Evolutionary conservation across 1,284 basidiomycete species (phyloP), one percentile per base, ranked within the genome.

Genomic region (Leccinum huronense): DNA sequence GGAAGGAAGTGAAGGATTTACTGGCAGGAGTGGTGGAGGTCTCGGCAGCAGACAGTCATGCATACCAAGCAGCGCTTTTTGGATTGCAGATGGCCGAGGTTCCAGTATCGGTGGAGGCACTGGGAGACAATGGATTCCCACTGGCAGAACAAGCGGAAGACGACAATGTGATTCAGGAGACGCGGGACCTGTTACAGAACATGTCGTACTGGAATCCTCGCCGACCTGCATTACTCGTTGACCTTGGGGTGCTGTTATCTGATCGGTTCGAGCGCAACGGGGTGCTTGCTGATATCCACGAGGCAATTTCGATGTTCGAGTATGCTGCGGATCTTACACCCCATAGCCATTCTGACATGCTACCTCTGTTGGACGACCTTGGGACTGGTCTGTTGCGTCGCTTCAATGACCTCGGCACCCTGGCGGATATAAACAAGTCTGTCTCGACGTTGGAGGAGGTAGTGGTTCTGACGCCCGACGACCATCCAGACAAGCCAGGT

Each of bases 311-410:
- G 13, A 51, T 27, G 13, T 14, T 27, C 1, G 48, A 14, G 48
- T 0, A 27, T 2, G 13, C 23, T 13, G 0, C 27, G 23, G 0
- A 2, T 51, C 6, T 51, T 13, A 8, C 0, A 1, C 13, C 48
- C 13, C 13, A 51, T 5, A 2, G 6, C 3, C 5, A 23, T 23
- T 5, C 19, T 1, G 0, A 23, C 19, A 48, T 13, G 11, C 19
- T 10, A 13, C 0, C 0, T 23, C 19, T 0, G 45, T 11, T 51
- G 45, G 23, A 3, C 5, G 11, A 23, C 45, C 45, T 51, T 11
- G 51, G 51, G 8, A 3, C 6, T 8, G 13, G 23, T 6, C 8
- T 51, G 19, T 23, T 3, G 2, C 1, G 13, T 30, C 51, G 51
- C 51, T 53, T 53, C 0, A 40, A 3, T 7, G 8, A 10, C n/a